Evolutionary conservation across 768 basidiomycete species (phyloP).

Genomic region (Mrakia hoshinonis): DNA sequence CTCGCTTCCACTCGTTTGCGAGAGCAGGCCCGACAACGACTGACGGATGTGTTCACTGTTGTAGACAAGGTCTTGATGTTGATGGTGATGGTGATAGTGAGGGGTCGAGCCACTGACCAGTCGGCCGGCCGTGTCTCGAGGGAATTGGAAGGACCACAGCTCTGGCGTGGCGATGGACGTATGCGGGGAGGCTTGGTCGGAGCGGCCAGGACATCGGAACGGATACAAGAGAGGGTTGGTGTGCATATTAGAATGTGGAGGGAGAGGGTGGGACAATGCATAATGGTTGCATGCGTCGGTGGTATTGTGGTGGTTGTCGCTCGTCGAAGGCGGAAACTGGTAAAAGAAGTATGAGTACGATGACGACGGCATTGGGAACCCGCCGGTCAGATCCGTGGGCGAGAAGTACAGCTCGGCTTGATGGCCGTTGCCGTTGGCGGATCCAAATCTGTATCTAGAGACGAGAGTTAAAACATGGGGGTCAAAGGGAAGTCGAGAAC

Average conservation of each 20-base stretch:
- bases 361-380: background rate
- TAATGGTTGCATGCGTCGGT: background rate
- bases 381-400: background rate
- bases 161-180: background rate
- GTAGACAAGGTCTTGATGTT: background rate
- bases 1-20: no score
- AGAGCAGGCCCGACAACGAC: no score
- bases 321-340: no score
- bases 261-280: background rate
- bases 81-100: background rate
- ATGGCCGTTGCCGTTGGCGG: background rate
- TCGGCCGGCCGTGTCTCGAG: background rate
- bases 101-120: background rate
- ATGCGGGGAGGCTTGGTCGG: background rate
- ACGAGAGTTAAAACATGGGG: background rate
- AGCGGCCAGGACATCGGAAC: background rate
- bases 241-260: background rate
- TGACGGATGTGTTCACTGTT: background rate
- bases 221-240: background rate
- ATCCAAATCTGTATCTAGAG: background rate
- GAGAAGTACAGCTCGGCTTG: conserved; percentile 2
- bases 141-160: background rate
- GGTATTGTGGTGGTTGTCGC: background rate
- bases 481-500: background rate
- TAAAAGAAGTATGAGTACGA: background rate